Conservation (phyloP, 257 asterid species). For the Misopates orontium region DNA sequence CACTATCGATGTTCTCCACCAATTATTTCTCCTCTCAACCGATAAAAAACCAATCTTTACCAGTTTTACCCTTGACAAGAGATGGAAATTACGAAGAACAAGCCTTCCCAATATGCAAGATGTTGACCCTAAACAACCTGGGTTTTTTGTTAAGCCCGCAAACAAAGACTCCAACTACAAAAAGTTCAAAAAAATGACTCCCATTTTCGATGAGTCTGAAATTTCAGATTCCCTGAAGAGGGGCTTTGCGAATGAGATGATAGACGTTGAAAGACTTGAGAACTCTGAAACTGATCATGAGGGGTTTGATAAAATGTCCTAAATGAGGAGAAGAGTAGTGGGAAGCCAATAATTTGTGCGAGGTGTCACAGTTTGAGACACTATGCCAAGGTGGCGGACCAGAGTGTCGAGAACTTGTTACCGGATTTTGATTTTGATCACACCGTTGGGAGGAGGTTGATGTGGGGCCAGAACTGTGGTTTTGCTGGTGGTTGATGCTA, state of each 20-base stretch:
- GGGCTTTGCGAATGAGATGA: slow-evolving; percentile 53
- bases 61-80: slow-evolving; percentile 41
- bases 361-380: slow-evolving; percentile 84
- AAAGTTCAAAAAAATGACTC: slow-evolving; percentile 49
- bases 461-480: slow-evolving; percentile 69
- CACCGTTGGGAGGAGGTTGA: slow-evolving; percentile 81
- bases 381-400: slow-evolving; percentile 66
- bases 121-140: slow-evolving; percentile 66
- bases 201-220: slow-evolving; percentile 59
- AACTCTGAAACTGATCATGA: too few relatives aligned
- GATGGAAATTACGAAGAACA: slow-evolving; percentile 76
- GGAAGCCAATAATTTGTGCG: slow-evolving; percentile 66
- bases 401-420: slow-evolving; percentile 63
- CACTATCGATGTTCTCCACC: slow-evolving; percentile 36
- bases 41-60: slow-evolving; percentile 27
- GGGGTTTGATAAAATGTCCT: slow-evolving; percentile 14
- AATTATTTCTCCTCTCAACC: slow-evolving; percentile 46
- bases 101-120: slow-evolving; percentile 62
- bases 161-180: slow-evolving; percentile 46
- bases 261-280: slow-evolving; percentile 38
- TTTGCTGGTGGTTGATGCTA: slow-evolving; percentile 61
- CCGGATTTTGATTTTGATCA: slow-evolving; percentile 90
- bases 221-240: slow-evolving; percentile 59
- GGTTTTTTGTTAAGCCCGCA: slow-evolving; percentile 50
- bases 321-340: slow-evolving; percentile 23